Base-by-base conservation (phyloP, 2,329 filamentous ascomycete genomes). In the Calonectria ilicicola region DNA sequence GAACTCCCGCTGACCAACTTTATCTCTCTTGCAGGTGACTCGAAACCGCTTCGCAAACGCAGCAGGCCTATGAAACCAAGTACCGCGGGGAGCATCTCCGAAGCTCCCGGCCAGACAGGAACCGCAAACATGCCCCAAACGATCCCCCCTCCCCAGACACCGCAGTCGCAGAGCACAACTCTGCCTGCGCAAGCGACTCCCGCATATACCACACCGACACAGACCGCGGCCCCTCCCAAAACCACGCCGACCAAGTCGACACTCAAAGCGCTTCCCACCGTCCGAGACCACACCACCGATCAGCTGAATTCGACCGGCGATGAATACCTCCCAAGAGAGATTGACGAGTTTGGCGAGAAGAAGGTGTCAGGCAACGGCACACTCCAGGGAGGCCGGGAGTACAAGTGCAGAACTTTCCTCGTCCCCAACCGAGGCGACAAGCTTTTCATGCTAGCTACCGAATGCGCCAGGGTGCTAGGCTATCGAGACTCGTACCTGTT, bases 401-500 rank as follows among this genome's bases (percentile, higher is more conserved):
- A 98, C 86, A 92, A 94, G 82, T 98, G 96, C 84, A 91, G 96
- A 75, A 98, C 96, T 1, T 99, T 99, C 83, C 91, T 94, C 76
- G 96, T 99, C 5, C 95, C 96, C 21, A 93, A 97, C 80, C 90
- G 97, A 78, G 95, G 95, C 32, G 93, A 97, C 77, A 98, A 98
- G 85, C 90, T 98, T 7, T 99, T 98, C 86, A 99, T 99, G 97
- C 91, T 99, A 65, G 97, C 97, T 42, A 99, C 97, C 19, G 97
- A 99, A 85, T 98, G 97, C 82, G 97, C 97, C 27, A 92, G 97
- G 77, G 95, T 98, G 5, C 88, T 98, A 26, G 94, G 95, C 58
- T 99, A 99, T 83, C 91, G 97, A 73, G 97, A 99, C 84, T 98
- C 96, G n/a, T 99, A 99, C 83, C 89, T 99, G 42, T 87, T 99